Conservation (phyloP, 2,329 filamentous ascomycete genomes). For the Cladosporium austrohemisphaericum region DNA sequence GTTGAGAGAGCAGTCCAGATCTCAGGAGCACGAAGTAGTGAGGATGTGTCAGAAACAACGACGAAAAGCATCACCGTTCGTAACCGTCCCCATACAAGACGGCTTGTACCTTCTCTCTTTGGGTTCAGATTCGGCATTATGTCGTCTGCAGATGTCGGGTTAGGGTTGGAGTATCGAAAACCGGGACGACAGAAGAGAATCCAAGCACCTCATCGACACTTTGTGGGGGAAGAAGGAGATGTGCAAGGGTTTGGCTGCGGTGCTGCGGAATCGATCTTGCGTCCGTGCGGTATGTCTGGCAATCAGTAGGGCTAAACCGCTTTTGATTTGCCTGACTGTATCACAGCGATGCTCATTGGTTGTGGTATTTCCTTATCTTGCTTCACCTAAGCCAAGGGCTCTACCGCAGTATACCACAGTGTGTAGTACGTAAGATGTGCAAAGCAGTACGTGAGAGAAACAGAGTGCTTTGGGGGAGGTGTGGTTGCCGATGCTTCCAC, state of each 20-base stretch:
- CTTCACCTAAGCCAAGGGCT: slow-evolving; percentile 14
- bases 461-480: slow-evolving; percentile 9
- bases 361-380: slow-evolving; percentile 5
- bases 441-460: slow-evolving; percentile 3
- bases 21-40: no score
- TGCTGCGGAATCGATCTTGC: background rate
- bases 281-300: background rate
- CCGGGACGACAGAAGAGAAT: no score
- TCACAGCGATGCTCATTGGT: background rate
- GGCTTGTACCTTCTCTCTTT: slow-evolving; percentile 7
- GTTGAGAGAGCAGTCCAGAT: background rate
- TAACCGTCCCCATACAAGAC: background rate
- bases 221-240: background rate
- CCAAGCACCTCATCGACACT: no score
- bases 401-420: slow-evolving; percentile 16
- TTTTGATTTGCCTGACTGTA: background rate
- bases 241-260: background rate
- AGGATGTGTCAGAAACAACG: background rate
- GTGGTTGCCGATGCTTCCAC: slow-evolving; percentile 1
- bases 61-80: background rate
- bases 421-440: slow-evolving; percentile 19
- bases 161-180: no score
- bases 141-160: background rate
- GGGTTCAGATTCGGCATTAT: slow-evolving; percentile 7
- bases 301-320: background rate